Conservation (phyloP, 768 basidiomycete species). For the Phanerodontia chrysosporium region DNA sequence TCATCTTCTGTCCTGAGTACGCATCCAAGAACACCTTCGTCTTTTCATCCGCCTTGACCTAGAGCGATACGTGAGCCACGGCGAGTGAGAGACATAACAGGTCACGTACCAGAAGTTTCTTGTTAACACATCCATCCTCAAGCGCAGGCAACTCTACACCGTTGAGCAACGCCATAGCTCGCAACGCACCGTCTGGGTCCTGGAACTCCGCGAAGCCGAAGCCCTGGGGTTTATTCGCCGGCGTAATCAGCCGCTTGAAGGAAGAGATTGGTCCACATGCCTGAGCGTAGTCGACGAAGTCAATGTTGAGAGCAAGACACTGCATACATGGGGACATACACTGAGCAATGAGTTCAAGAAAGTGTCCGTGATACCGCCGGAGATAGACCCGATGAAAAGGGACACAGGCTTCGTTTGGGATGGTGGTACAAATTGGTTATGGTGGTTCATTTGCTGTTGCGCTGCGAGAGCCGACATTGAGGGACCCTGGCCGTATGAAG, state of each 20-base stretch:
- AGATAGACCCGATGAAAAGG: constrained; percentile 93
- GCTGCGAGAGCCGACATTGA: constrained; percentile 88
- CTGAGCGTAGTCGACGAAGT: constrained; percentile 35
- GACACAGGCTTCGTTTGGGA: constrained; percentile 72
- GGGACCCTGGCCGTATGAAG: constrained; percentile 87
- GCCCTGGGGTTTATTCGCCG: constrained; percentile 90
- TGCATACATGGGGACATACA: constrained; percentile 42
- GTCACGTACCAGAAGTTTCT: constrained; percentile 64
- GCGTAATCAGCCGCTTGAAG: constrained; percentile 90
- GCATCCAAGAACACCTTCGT: constrained; percentile 85
- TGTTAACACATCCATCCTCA: constrained; percentile 56
- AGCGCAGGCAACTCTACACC: constrained; percentile 58
- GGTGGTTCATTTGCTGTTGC: constrained; percentile 58
- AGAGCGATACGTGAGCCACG: constrained; percentile 14
- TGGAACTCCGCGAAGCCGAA: constrained; percentile 97
- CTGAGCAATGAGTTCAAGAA: constrained; percentile 76
- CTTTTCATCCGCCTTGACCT: constrained; percentile 97
- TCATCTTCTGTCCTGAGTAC: constrained; percentile 74
- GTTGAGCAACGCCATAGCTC: constrained; percentile 66
- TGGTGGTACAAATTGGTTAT: constrained; percentile 45
- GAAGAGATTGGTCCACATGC: constrained; percentile 87
- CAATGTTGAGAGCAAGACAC: neutral
- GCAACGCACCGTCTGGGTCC: constrained; percentile 85
- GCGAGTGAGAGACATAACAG: neutral
- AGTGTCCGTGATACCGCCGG: constrained; percentile 82